These are phyloP conservation scores for Tritrichomonas musculus DNA, from an alignment of 208 protist genomes.

Conservation along the genomic window DNA sequence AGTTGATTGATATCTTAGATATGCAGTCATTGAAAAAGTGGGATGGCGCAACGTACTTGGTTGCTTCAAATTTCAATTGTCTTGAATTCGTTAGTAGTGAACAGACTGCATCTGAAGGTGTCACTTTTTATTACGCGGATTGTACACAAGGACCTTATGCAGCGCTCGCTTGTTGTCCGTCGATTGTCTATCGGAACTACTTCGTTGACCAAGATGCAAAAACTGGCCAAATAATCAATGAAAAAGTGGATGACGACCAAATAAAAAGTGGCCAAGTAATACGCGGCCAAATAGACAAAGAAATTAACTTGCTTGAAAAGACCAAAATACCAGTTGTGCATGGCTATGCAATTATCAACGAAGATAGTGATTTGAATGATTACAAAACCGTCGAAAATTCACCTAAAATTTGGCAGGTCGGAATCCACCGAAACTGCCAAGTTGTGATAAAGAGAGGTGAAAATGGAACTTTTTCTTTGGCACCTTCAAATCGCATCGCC, in stretches of 20 bases:
- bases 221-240: too few relatives aligned
- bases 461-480: too few relatives aligned
- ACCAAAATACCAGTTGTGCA: neutral
- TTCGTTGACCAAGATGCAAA: slow-evolving; percentile 32
- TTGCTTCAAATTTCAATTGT: slow-evolving; percentile 65
- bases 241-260: too few relatives aligned
- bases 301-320: neutral
- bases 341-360: neutral
- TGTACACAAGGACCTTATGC: slow-evolving; percentile 63
- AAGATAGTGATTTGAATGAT: neutral
- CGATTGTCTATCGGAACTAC: slow-evolving; percentile 63
- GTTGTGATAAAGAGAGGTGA: neutral
- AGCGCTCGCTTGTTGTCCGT: too few relatives aligned
- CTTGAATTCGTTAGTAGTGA: slow-evolving; percentile 58
- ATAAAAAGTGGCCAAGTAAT: too few relatives aligned
- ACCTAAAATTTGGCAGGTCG: neutral
- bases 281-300: neutral
- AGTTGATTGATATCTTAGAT: neutral
- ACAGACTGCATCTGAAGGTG: slow-evolving; percentile 55
- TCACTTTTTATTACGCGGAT: slow-evolving; percentile 58
- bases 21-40: neutral
- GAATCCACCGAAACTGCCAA: neutral
- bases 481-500: neutral
- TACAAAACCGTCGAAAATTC: neutral
- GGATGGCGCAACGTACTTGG: slow-evolving; percentile 52